Base-by-base conservation (phyloP, 2,329 filamentous ascomycete genomes). In the Beauveria sp. region DNA sequence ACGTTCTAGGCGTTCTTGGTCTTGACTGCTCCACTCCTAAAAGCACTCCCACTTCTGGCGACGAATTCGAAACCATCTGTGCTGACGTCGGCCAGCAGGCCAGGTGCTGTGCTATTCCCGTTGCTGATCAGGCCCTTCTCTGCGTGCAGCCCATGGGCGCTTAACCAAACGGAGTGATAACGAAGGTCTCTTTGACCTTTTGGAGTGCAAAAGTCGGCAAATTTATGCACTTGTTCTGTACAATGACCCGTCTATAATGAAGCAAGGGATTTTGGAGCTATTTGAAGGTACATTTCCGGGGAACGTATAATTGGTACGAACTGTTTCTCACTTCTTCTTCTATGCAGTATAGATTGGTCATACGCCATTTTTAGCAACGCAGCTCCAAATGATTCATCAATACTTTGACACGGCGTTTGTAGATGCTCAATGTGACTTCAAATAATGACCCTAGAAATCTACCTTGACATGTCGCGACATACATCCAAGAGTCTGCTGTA, bases 71-170 rank as follows among this genome's bases (percentile, higher is more conserved):
- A 4, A 1, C 70, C 31, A 71, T 75, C 64, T 82, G 80, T 68
- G 60, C 78, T 10, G 71, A 65, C 14, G 69, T 71, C 10, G 80
- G 80, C 62, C 78, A 81, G 71, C 76, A 75, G 62, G 79, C 80
- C 59, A 79, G 77, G 68, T 84, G 82, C 77, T 84, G 82, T 67
- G 67, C 77, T 34, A 62, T 84, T n/a, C 81, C 81, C 26, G 73
- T 83, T n/a, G 55, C 9, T 6, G 49, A 42, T 7, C 61, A 62
- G 61, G 22, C 1, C 3, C 1, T 61, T 20, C 50, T 61, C 38
- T 61, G 58, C 28, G 0, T 14, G 26, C 6, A 31, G 0, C 20
- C 43, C 51, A 16, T 26, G 8, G 58, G 42, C 16, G 28, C 10
- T 7, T 22, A 18, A 1, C 28, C 28, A 42, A 42, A 14, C 5